Base-by-base conservation (phyloP, 192 early-diverging fungal species). In the Podila minutissima region DNA sequence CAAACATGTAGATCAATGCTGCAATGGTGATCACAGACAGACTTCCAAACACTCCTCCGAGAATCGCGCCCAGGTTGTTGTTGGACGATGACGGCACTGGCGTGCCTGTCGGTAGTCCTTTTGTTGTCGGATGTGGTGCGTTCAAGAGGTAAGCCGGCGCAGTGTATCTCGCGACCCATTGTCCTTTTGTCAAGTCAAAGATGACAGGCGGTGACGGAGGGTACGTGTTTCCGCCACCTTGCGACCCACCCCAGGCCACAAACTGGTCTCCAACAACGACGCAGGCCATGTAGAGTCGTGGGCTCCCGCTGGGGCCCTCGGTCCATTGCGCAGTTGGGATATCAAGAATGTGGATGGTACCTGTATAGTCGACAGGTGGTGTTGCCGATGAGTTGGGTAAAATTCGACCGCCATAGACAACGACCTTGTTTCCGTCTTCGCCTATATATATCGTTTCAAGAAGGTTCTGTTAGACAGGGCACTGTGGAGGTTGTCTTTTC, bases 1-100 rank as follows among this genome's bases (percentile, higher is more conserved):
- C 41, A 22, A 49, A 72, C 0, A 79, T 8, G 28, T 67, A 79
- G 22, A 79, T 50, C 5, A 50, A 13, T 0, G 32, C 75, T 0
- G 75, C 50, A 0, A 72, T 15, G 2, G 59, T 59, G n/a, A 79
- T 63, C 6, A 79, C 75, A 10, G 51, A 35, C 31, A 79, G n/a
- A 22, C 50, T 60, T 20, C 75, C 75, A 37, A 79, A 72, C 0
- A 59, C 41, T 2, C 75, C 75, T 72, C 75, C 75, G n/a, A 79
- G 59, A 62, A 79, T 79, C 0, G 75, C 65, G 1, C 75, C 75
- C 13, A 79, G 53, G 35, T 79, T 72, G 38, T 24, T 68, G 28
- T 62, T 24, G 17, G 61, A 68, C 12, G 63, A 19, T 32, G 31
- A 19, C 0, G 60, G 24, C 0, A 15, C 4, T 4, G 28, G 24